Evolutionary conservation across 1,284 basidiomycete species (phyloP).

Genomic region (Cryptococcus depauperatus): DNA sequence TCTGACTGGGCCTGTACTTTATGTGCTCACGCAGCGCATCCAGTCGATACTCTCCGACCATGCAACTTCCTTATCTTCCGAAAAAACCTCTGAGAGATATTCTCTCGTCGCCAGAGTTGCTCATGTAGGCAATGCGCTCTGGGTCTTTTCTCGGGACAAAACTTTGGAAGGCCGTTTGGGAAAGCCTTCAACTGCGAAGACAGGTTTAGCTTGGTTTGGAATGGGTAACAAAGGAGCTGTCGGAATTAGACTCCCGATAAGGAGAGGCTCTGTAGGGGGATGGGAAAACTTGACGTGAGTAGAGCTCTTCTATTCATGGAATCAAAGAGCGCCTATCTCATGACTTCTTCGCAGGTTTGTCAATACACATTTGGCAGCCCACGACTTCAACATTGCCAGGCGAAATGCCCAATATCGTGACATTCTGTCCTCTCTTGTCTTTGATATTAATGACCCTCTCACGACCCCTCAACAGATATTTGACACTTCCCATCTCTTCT

Average conservation of each 20-base stretch:
- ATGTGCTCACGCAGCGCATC: conserved; percentile 35
- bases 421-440: conserved; percentile 75
- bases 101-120: conserved; percentile 31
- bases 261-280: conserved; percentile 47
- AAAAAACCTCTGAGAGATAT: conserved; percentile 27
- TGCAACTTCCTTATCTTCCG: conserved; percentile 29
- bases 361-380: conserved; percentile 79
- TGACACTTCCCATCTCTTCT: conserved; percentile 72
- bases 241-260: conserved; percentile 71
- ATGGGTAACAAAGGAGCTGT: conserved; percentile 98
- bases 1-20: conserved; percentile 27
- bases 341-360: conserved; percentile 61
- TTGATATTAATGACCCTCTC: conserved; percentile 53
- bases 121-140: conserved; percentile 41
- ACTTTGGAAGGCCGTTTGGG: conserved; percentile 31
- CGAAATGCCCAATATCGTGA: conserved; percentile 69
- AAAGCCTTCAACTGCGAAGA: conserved; percentile 20
- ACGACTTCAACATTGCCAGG: conserved; percentile 61
- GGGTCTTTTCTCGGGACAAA: conserved; percentile 40
- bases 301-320: not conserved
- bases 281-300: conserved; percentile 76
- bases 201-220: conserved; percentile 45
- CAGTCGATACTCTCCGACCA: conserved; percentile 38
- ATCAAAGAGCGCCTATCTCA: too few species aligned
- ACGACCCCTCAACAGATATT: conserved; percentile 56